Percentiles rank a stretch among this genome's conserved stretches.
These are phyloP conservation scores for Scedosporium dehoogii DNA, from an alignment of 2,329 filamentous ascomycete genomes.

Conservation along the genomic window DNA sequence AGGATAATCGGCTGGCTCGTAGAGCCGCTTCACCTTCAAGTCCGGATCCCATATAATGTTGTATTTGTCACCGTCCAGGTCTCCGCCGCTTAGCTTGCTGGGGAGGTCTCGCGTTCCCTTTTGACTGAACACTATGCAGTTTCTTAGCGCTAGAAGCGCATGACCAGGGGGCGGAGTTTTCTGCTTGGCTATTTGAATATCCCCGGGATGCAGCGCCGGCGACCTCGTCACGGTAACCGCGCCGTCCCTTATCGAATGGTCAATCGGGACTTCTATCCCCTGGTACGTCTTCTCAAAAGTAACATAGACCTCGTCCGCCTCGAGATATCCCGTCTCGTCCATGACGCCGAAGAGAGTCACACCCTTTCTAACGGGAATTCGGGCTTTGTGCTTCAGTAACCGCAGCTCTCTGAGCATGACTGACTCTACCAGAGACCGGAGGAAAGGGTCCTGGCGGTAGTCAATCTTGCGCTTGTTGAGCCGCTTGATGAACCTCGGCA, in stretches of 20 bases:
- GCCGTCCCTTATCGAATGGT: constrained; percentile 16
- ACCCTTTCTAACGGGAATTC: constrained; percentile 61
- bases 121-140: constrained; percentile 72
- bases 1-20: constrained; percentile 61
- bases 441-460: constrained; percentile 58
- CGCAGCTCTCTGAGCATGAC: constrained; percentile 61
- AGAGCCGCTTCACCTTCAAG: constrained; percentile 32
- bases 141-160: constrained; percentile 51
- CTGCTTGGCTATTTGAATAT: constrained; percentile 58
- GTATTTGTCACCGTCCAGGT: constrained; percentile 76
- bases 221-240: constrained; percentile 62
- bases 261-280: constrained; percentile 8
- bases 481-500: constrained; percentile 52
- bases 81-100: constrained; percentile 69
- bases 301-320: constrained; percentile 60
- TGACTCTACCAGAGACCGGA: constrained; percentile 61
- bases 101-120: constrained; percentile 64
- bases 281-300: constrained; percentile 31
- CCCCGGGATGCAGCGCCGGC: constrained; percentile 72
- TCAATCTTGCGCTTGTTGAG: constrained; percentile 49
- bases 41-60: constrained; percentile 64
- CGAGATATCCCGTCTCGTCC: constrained; percentile 64
- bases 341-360: constrained; percentile 75
- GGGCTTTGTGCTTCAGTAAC: constrained; percentile 66
- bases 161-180: constrained; percentile 50